phyloP scores from a whole-genome alignment of 208 protist genomes.

The Trypanosoma conorhini region DNA sequence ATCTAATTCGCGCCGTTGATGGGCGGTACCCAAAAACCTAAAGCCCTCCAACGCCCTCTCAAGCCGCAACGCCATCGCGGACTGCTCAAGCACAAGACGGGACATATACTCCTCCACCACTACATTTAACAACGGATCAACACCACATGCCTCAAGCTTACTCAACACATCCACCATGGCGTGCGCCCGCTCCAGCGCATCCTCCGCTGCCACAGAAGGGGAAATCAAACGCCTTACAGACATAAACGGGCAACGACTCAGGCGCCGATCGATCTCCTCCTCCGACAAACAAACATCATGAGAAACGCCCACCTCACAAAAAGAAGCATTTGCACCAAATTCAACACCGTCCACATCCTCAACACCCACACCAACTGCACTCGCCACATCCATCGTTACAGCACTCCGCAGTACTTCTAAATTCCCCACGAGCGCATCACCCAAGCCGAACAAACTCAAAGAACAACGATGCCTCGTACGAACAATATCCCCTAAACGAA shows the following conservation, averaged over 20 bases:
- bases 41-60: not conserved
- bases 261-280: slow-evolving; percentile 1
- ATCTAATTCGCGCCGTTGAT: not conserved
- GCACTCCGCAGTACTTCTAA: slow-evolving; percentile 11
- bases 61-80: not conserved
- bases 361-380: slow-evolving; percentile 2
- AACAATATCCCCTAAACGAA: not conserved
- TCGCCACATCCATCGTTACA: slow-evolving; percentile 10
- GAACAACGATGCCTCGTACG: slow-evolving; percentile 2
- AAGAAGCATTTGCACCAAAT: slow-evolving; percentile 1
- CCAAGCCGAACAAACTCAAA: not conserved
- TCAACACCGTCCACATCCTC: slow-evolving; percentile 11
- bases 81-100: slow-evolving; percentile 10
- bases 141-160: not conserved
- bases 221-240: not conserved
- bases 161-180: not conserved
- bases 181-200: not conserved
- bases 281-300: not conserved
- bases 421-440: not conserved
- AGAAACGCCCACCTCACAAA: slow-evolving; percentile 16
- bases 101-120: not conserved
- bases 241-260: slow-evolving; percentile 7
- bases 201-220: not conserved
- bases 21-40: not conserved
- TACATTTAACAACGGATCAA: not conserved